Evolutionary conservation across 1,139 yeast genomes (phyloP).

Genomic region (Suhomyces terraborum): DNA sequence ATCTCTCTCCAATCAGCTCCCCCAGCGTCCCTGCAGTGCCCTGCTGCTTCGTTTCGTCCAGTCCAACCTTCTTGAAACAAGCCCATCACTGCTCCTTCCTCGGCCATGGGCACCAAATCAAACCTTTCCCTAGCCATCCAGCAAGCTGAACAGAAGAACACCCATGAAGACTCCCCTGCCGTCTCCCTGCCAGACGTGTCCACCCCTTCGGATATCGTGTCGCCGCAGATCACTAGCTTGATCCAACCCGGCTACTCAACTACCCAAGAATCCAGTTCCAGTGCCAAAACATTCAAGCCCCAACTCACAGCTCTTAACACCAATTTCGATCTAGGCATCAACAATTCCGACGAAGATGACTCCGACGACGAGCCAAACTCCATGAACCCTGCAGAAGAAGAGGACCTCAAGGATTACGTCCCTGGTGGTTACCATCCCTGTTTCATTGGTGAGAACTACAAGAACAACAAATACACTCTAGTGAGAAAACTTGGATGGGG

Average conservation of each 20-base stretch:
- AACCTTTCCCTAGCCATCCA: conserved; percentile 50
- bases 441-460: conserved; percentile 40
- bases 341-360: conserved; percentile 18
- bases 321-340: conserved; percentile 23
- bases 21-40: background rate
- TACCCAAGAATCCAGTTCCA: conserved; percentile 24
- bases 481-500: conserved; percentile 52
- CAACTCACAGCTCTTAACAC: conserved; percentile 42
- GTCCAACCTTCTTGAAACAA: background rate
- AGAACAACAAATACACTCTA: conserved; percentile 37
- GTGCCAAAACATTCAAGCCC: conserved; percentile 38
- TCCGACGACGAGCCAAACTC: conserved; percentile 36
- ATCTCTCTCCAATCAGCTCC: background rate
- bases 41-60: background rate
- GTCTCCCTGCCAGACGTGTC: background rate
- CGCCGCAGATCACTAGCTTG: conserved; percentile 17
- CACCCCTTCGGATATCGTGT: conserved; percentile 1
- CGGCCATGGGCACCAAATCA: conserved; percentile 27
- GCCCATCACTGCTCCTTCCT: background rate
- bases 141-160: conserved; percentile 35
- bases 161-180: conserved; percentile 6
- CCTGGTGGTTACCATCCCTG: conserved; percentile 49
- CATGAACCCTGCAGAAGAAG: conserved; percentile 43
- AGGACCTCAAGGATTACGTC: conserved; percentile 39
- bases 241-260: conserved; percentile 20